Base-by-base conservation (phyloP, 129 eudicot species). In the Mikania micrantha region DNA sequence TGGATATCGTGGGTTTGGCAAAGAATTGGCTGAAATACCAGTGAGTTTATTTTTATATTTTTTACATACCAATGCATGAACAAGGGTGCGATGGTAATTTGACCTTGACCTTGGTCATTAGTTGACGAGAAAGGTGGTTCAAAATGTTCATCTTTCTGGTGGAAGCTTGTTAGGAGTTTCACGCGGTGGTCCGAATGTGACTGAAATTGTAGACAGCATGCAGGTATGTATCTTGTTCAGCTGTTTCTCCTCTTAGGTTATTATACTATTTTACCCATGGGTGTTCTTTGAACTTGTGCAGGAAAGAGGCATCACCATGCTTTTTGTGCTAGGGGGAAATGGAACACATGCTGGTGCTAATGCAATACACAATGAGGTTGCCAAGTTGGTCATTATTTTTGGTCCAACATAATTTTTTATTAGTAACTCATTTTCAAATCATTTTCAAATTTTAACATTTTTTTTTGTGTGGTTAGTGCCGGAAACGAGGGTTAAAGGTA, bases 331-430 rank as follows among this genome's bases (percentile, higher is more conserved):
- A 2, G 99, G 99, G 32, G 99, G 99, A 75, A 90, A 94, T 66
- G 99, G 99, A 65, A 89, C 99, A 25, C 99, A 94, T 78, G 99
- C 99, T 15, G 99, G 99, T 53, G 99, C 99, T 32, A 84, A 86
- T 80, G 99, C 99, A 36, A 79, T 94, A 40, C 95, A 90, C 66
- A 70, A 85, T 59, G 99, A 94, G 99, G 99, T 93, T 69, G 52
- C 44, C 77, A 68, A 7, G 27, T 61, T 62, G 45, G 64, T 48
- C 53, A 53, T 25, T 70, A 0, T 35, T 9, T 24, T 24, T 66
- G 25, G 34, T 29, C 3, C 6, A 32, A 32, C 6, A 7, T 32
- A 1, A n/a, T 31, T 35, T 9, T 15, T 19, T 9, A 62, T 38
- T 39, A 40, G 3, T 27, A 25, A 27, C 36, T 27, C 62, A 56